These are phyloP conservation scores for Aristolochia californica DNA, from an alignment of 164 flowering plant genomes.

Conservation along the genomic window DNA sequence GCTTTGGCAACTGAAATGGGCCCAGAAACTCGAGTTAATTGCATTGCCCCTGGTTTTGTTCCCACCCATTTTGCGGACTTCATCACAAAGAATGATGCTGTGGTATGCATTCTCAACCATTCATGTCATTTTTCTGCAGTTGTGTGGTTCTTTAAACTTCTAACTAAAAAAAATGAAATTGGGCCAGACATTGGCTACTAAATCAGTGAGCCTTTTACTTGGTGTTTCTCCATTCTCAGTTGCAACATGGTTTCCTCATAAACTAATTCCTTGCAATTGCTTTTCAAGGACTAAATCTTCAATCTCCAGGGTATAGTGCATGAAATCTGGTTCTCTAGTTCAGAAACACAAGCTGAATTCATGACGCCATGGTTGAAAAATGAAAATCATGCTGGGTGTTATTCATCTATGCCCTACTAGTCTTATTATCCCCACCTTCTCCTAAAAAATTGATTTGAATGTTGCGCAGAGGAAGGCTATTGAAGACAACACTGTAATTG, in stretches of 20 bases:
- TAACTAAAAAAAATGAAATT: neutral
- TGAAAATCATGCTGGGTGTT: too few relatives aligned
- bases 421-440: too few relatives aligned
- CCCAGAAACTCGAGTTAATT: slow-evolving; percentile 81
- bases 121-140: neutral
- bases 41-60: slow-evolving; percentile 93
- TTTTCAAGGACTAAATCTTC: too few relatives aligned
- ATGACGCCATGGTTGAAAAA: too few relatives aligned
- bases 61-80: slow-evolving; percentile 77
- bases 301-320: too few relatives aligned
- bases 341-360: too few relatives aligned
- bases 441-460: neutral
- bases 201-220: too few relatives aligned
- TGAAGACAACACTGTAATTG: slow-evolving; percentile 41
- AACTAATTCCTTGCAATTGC: neutral
- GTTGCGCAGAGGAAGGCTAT: slow-evolving; percentile 38
- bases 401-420: too few relatives aligned
- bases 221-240: neutral
- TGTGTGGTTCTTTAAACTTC: neutral
- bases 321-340: too few relatives aligned
- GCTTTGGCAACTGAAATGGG: slow-evolving; percentile 84
- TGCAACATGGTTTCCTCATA: neutral
- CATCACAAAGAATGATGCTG: slow-evolving; percentile 31
- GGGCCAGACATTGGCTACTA: too few relatives aligned
- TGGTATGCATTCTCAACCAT: slow-evolving; percentile 38